Base-by-base conservation (phyloP, 2,329 filamentous ascomycete genomes). In the Conoideocrella luteorostrata region DNA sequence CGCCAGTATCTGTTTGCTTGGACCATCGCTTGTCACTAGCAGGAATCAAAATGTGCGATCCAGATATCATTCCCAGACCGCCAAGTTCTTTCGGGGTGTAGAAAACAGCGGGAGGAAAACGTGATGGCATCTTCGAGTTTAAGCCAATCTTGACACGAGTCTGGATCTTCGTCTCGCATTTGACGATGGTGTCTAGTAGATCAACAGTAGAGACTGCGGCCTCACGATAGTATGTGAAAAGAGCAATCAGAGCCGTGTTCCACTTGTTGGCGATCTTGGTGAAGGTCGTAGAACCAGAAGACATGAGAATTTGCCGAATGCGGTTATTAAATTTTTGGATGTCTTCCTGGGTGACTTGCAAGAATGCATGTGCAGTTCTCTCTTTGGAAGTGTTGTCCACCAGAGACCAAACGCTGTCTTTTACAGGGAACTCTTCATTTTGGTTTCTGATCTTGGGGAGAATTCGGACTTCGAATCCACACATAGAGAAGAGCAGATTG, bases 221-320 rank as follows among this genome's bases (percentile, higher is more conserved):
- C 62, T 98, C 93, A 62, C 93, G 88, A 62, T 98, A 98, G 67
- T 98, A 98, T 0, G 93, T 97, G 69, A 98, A 98, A 21, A 98
- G 77, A 1, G 93, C 90, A 57, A 98, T 98, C 53, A 98, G 68
- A 2, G 88, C 93, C 0, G 93, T 98, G 67, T 98, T 98, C 93
- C 94, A 98, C 70, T 98, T 98, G 70, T 98, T 98, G 37, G 94
- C 93, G 59, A 98, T 98, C 77, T 98, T 98, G 36, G 93, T 98
- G 69, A 98, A 98, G 0, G 93, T 98, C 0, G 93, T 98, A 5
- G 88, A 95, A n/a, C 93, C 94, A 46, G 93, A 97, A 10, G 91
- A 97, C 93, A 98, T 98, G 45, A 98, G 75, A 61, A 98, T 98
- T 60, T 98, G 93, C 47, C 93, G 82, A 59, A 98, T 98, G 33